A percentile compares a stretch with the other conserved stretches of the same genome.
These are phyloP conservation scores for Neonectria punicea DNA, from an alignment of 2,329 filamentous ascomycete genomes.

Conservation along the genomic window DNA sequence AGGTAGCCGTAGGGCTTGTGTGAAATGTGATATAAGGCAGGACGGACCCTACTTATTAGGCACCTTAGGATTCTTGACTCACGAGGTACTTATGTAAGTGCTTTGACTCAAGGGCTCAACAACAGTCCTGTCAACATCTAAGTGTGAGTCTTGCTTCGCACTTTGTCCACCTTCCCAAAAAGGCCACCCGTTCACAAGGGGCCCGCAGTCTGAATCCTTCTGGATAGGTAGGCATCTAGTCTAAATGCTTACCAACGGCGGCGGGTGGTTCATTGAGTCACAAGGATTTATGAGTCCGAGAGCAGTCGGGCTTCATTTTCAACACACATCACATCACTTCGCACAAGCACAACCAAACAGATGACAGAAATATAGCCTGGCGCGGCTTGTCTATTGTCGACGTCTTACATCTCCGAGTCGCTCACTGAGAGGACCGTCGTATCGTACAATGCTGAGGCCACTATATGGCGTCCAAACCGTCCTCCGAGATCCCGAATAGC, in stretches of 20 bases:
- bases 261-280: too few relatives aligned
- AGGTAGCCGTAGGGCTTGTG: not conserved
- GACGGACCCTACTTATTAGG: not conserved
- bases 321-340: not conserved
- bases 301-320: not conserved
- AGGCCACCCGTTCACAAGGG: not conserved
- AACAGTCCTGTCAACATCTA: not conserved
- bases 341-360: not conserved
- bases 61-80: not conserved
- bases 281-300: not conserved
- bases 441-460: slow-evolving; percentile 28
- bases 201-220: not conserved
- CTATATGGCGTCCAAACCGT: slow-evolving; percentile 14
- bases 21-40: not conserved
- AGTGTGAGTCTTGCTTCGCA: not conserved
- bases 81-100: not conserved
- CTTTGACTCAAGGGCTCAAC: too few relatives aligned
- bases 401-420: slow-evolving; percentile 25
- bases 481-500: slow-evolving; percentile 24
- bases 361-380: slow-evolving; percentile 21
- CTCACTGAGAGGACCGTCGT: slow-evolving; percentile 24
- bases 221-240: not conserved
- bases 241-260: not conserved
- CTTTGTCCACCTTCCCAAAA: not conserved
- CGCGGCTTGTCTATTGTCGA: slow-evolving; percentile 30